Evolutionary conservation across 1,284 basidiomycete genomes (phyloP), one percentile per base, ranked within the genome.

Genomic region (Trichosporon coremiiforme): DNA sequence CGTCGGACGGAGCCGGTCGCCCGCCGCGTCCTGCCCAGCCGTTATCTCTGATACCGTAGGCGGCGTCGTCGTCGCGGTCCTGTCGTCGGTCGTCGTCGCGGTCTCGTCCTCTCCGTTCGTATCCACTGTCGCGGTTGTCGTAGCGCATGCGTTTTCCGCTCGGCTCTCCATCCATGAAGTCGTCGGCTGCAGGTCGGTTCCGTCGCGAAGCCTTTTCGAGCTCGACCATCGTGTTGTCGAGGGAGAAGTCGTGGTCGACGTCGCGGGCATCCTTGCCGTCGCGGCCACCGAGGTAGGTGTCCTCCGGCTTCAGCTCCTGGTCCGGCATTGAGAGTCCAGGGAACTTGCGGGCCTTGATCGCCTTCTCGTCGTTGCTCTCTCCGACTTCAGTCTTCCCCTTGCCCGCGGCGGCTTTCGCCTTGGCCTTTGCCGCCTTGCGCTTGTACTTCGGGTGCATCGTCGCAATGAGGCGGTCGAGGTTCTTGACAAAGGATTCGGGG

Each of bases 381-480:
- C 33, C 68, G 31, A 36, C 70, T 1, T 3, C 75, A 76, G 53
- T 76, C 81, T 79, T 82, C 72, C 75, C 17, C 68, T 72, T 77
- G 57, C 67, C 67, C 38, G 66, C 76, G 53, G 69, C 66, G n/a
- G 76, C 76, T 36, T 78, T 75, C 60, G 78, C 75, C 73, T 83
- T 80, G 64, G 76, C 76, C 69, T 87, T 87, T 20, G 85, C 80
- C 73, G 83, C 76, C 78, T 87, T 89, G 83, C 93, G 92, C 86
- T 95, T 97, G 86, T 98, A 91, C 78, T 95, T 98, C 0, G 96
- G 97, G 79, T 99, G 97, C 87, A 98, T 89, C 71, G 89, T 92
- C 66, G 96, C 88, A 76, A 99, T 94, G 71, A 98, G 88, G 35
- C 97, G 91, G 85, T 99, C 96, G 64, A 99, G 89, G 78, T 91